Evolutionary conservation across 148 eudicot species (phyloP), one percentile per base, ranked within the genome.

Genomic region (Pharnaceum exiguum): DNA sequence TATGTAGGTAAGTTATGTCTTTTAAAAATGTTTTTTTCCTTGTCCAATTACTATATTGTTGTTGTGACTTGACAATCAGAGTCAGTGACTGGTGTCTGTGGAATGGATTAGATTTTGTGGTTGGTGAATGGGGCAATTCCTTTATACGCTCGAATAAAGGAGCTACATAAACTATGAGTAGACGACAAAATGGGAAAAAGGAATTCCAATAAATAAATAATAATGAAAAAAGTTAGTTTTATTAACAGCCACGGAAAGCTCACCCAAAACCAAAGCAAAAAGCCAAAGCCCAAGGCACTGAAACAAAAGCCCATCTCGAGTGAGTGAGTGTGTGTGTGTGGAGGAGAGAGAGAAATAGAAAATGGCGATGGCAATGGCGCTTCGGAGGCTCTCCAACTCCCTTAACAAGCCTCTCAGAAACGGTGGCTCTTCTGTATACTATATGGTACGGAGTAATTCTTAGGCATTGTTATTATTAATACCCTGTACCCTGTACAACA

Each of bases 291-390:
- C 3, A 13, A 6, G 5, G 24, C 44, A 33, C 17, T 19, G 9
- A 16, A 31, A n/a, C n/a, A n/a, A n/a, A 11, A 17, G 51, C 45
- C n/a, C 23, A 10, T 35, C 17, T 39, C 32, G 46, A 17, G 42
- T n/a, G n/a, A n/a, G n/a, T n/a, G n/a, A n/a, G n/a, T n/a, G n/a
- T n/a, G n/a, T n/a, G 39, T 22, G 77, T 77, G 86, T 79, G 42
- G 32, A 56, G 13, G 13, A 46, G 38, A 47, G 23, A 2, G 21
- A 37, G 25, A 62, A 62, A 59, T 23, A 59, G 43, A 50, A 23
- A 59, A 88, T 88, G 99, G 95, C 96, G 37, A 76, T 93, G 95
- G 88, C 94, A 39, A 76, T 86, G 86, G 96, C 95, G 40, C 78
- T 93, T 42, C 84, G 96, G 15, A 76, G 82, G 73, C 89, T 93